A percentile compares a stretch with the other conserved stretches of the same genome.
phyloP scores from a whole-genome alignment of 2,329 filamentous ascomycete species.

The Aaosphaeria pasadenensis region DNA sequence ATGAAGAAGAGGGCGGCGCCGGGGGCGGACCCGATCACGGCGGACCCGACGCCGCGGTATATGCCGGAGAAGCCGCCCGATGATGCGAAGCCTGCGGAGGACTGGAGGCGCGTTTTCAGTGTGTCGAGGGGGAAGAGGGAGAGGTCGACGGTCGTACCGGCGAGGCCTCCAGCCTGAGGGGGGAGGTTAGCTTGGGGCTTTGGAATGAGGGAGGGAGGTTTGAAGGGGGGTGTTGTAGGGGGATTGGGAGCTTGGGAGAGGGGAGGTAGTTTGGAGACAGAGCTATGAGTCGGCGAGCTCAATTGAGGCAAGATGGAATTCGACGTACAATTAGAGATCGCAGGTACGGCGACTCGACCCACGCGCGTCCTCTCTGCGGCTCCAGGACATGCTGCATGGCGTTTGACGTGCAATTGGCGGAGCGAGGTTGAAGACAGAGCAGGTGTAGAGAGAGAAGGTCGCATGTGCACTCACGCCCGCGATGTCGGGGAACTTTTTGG shows the following conservation, averaged over 20 bases:
- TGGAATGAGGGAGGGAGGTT: slow-evolving; percentile 3
- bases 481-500: slow-evolving; percentile 6
- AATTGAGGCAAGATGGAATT: not conserved
- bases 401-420: slow-evolving; percentile 1
- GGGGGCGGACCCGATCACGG: slow-evolving; percentile 86
- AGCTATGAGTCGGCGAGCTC: too few relatives aligned
- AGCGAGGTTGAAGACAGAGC: slow-evolving; percentile 1
- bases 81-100: slow-evolving; percentile 70
- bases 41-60: slow-evolving; percentile 87
- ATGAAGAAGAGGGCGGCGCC: slow-evolving; percentile 97
- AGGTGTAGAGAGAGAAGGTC: too few relatives aligned
- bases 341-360: slow-evolving; percentile 48
- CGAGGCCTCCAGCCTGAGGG: slow-evolving; percentile 74
- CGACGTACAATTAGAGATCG: slow-evolving; percentile 45
- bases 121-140: slow-evolving; percentile 98
- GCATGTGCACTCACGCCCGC: too few relatives aligned
- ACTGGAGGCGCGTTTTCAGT: slow-evolving; percentile 95
- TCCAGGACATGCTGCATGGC: slow-evolving; percentile 32
- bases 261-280: not conserved
- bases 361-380: slow-evolving; percentile 21
- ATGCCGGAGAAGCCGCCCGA: slow-evolving; percentile 87
- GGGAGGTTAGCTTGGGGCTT: slow-evolving; percentile 1
- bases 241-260: not conserved
- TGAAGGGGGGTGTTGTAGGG: slow-evolving; percentile 4
- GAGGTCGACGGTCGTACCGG: slow-evolving; percentile 94